Base-by-base conservation (phyloP, 1,139 yeast species). In the Diutina rugosa region DNA sequence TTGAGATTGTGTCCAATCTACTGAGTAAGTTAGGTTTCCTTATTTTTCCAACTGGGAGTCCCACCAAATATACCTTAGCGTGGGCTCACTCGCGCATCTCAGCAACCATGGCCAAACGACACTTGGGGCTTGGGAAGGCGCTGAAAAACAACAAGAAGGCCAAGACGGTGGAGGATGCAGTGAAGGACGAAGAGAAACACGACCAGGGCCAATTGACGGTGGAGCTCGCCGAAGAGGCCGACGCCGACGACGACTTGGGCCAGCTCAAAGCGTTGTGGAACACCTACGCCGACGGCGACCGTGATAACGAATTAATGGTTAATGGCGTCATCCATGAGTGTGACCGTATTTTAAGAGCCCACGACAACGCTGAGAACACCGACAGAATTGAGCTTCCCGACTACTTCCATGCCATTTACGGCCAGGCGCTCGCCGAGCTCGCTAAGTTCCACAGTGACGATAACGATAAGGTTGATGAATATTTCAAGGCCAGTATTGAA, bases 261-360 rank as follows among this genome's bases (percentile, higher is more conserved):
- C 96, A 90, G 67, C 69, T 90, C 57, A 71, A 71, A 60, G 95
- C 87, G 4, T 73, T 90, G 53, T 90, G 89, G 87, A 71, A 71
- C 38, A 81, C 87, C 1, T 86, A 80, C 67, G 64, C 67, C 55
- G 64, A 74, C 53, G 76, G 85, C 3, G 82, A 80, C 18, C 79
- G 79, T 61, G 84, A 81, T 56, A 80, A 79, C 61, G 90, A 79
- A 66, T 72, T 78, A 60, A 80, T 90, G 48, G 72, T 90, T 56
- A 87, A 90, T 64, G 98, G 97, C 35, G 79, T 93, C 5, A 81
- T 93, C 26, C 97, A 93, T 64, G 98, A 93, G 68, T 87, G 97
- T 70, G 97, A 91, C 65, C 72, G 96, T 54, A 67, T 90, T 49
- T 74, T 90, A 62, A 77, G 96, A 63, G 44, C 55, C 8, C 49